Evolutionary conservation across 2,329 filamentous ascomycete species (phyloP), one percentile per base, ranked within the genome.

Genomic region (Trichoderma asperellum): DNA sequence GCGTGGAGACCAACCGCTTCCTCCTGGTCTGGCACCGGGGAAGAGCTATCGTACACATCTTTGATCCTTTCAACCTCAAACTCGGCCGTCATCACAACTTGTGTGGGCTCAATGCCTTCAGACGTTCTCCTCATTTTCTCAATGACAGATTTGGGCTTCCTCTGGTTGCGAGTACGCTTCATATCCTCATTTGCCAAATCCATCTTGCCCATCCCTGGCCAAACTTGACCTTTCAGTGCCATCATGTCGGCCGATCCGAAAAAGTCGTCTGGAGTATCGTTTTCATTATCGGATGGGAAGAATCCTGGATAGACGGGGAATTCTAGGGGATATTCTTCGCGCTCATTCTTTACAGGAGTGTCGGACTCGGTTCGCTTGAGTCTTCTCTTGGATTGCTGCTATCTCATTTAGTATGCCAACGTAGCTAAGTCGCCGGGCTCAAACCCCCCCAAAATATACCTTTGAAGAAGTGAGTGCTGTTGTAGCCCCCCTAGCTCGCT

Each of bases 181-280:
- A 92, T 91, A 71, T 91, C 87, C 18, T 89, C 86, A 5, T 90
- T 92, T 5, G 92, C 92, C 65, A 92, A 89, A 78, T 95, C 92
- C 76, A 94, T 94, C n/a, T 93, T 85, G 65, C 88, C 87, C 92
- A 94, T 94, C 21, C 92, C 92, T 2, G 90, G 89, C 85, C 89
- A 93, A 58, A 88, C 82, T n/a, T 90, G 82, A 2, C 92, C 92
- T 77, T 94, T 94, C 65, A 94, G 83, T 12, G 78, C 76, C 71
- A 81, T 71, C 70, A 76, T 77, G 34, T 81, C 80, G 35, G 72
- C 68, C 35, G 69, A 71, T 2, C 68, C 59, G 18, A 73, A 69
- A 29, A 74, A 72, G 5, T 78, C 77, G 5, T 80, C 79, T 12
- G 70, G 74, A 18, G 72, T 37, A 16, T 77, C 77, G 8, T 67